Conservation (phyloP, 108 stramenopile genomes). For the Cyclotella baltica region DNA sequence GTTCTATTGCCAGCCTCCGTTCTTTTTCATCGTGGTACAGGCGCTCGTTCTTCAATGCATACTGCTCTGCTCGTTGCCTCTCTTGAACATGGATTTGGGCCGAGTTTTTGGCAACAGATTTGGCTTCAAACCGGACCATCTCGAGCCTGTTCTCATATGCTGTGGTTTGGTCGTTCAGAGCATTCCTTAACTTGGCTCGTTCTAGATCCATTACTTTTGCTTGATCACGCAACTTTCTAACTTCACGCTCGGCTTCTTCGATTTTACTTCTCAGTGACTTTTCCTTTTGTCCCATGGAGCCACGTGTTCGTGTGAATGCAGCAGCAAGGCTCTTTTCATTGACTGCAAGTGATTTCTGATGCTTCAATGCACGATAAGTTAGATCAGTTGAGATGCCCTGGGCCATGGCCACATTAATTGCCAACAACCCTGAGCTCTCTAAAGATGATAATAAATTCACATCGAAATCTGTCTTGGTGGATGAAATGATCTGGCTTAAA, state of each 20-base stretch:
- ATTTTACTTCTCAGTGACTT: constrained; percentile 25
- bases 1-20: constrained; percentile 19
- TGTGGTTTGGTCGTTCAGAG: constrained; percentile 33
- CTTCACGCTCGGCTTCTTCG: constrained; percentile 7
- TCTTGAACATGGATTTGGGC: constrained; percentile 40
- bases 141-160: constrained; percentile 43
- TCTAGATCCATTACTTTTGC: constrained; percentile 18
- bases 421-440: constrained; percentile 4
- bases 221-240: constrained; percentile 8
- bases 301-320: constrained; percentile 24
- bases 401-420: constrained; percentile 33
- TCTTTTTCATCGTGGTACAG: constrained; percentile 25
- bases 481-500: neutral
- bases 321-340: constrained; percentile 36
- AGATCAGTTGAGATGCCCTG: constrained; percentile 50
- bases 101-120: constrained; percentile 13
- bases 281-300: constrained; percentile 12
- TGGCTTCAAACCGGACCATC: constrained; percentile 32
- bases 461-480: constrained; percentile 2
- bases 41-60: constrained; percentile 9
- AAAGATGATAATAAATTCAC: neutral
- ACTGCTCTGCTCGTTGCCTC: constrained; percentile 41
- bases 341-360: constrained; percentile 15
- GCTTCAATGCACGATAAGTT: constrained; percentile 49
- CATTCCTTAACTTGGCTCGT: constrained; percentile 27